Conservation (phyloP, 2,329 filamentous ascomycete genomes). For the Pseudogymnoascus sp. region DNA sequence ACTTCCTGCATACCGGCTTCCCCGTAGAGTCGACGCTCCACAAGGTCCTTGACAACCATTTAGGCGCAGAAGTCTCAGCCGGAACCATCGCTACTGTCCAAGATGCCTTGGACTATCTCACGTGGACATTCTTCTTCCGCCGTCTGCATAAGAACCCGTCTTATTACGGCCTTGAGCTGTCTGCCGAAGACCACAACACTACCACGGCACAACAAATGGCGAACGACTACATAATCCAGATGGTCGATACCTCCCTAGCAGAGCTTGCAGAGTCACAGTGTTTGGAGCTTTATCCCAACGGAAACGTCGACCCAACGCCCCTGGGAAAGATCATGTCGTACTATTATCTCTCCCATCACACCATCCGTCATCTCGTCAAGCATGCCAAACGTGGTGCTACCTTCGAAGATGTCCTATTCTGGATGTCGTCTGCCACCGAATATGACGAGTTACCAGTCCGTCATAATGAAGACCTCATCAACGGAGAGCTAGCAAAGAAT, state of each 20-base stretch:
- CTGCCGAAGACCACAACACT: slow-evolving; percentile 83
- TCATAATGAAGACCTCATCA: slow-evolving; percentile 97
- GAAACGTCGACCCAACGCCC: slow-evolving; percentile 80
- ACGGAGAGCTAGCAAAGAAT: slow-evolving; percentile 76
- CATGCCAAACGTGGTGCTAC: slow-evolving; percentile 66
- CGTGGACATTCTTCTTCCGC: slow-evolving; percentile 99
- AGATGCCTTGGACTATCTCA: slow-evolving; percentile 93
- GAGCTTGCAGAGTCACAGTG: slow-evolving; percentile 81
- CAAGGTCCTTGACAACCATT: slow-evolving; percentile 93
- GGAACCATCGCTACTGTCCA: slow-evolving; percentile 91
- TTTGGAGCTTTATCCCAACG: slow-evolving; percentile 72
- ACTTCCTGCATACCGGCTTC: slow-evolving; percentile 96
- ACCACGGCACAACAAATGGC: slow-evolving; percentile 76
- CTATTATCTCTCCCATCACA: slow-evolving; percentile 95
- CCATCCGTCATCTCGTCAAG: slow-evolving; percentile 73
- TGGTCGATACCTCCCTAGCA: slow-evolving; percentile 77
- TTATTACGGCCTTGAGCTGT: slow-evolving; percentile 93
- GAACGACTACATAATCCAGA: slow-evolving; percentile 87
- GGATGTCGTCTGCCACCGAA: slow-evolving; percentile 90
- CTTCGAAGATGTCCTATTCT: slow-evolving; percentile 75
- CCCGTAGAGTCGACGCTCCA: slow-evolving; percentile 94
- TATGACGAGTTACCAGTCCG: slow-evolving; percentile 97
- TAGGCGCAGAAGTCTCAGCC: slow-evolving; percentile 88
- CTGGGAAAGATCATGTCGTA: slow-evolving; percentile 99
- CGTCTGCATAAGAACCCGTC: slow-evolving; percentile 96